Evolutionary conservation across 2,329 filamentous ascomycete species (phyloP).

Genomic region (Aspergillus niger): DNA sequence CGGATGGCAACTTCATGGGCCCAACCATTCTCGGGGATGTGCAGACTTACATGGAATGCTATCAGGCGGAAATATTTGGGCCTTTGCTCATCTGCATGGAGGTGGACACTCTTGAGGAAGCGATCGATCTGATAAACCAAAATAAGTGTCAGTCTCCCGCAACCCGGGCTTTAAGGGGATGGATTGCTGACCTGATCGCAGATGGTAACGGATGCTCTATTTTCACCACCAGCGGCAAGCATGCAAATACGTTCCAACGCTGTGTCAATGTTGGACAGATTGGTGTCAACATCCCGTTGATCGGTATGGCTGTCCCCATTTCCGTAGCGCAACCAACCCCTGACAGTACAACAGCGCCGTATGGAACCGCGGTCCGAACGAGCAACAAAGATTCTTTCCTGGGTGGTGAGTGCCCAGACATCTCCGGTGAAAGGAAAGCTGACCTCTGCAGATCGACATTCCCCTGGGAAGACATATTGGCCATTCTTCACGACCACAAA

Average conservation of each 20-base stretch:
- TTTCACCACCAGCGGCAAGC: constrained; percentile 36
- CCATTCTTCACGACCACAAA: constrained; percentile 29
- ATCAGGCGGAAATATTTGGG: constrained; percentile 41
- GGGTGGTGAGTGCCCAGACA: constrained; percentile 22
- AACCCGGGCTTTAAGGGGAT: not conserved
- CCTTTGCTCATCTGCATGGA: constrained; percentile 41
- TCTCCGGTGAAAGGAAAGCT: not conserved
- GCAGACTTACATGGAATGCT: constrained; percentile 40
- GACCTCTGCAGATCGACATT: constrained; percentile 20
- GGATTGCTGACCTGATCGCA: constrained; percentile 3
- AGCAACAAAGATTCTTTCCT: constrained; percentile 33
- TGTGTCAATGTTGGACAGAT: constrained; percentile 34
- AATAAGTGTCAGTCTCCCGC: constrained; percentile 22
- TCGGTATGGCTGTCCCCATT: constrained; percentile 19
- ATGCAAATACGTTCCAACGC: constrained; percentile 36
- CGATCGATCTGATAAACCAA: constrained; percentile 35
- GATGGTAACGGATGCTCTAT: constrained; percentile 42
- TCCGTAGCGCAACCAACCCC: constrained; percentile 2
- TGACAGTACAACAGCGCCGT: constrained; percentile 21
- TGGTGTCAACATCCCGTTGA: constrained; percentile 33
- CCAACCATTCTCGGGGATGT: constrained; percentile 41
- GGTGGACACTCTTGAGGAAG: constrained; percentile 38
- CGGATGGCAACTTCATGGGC: constrained; percentile 63
- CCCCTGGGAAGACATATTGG: constrained; percentile 28
- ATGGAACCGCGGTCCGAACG: constrained; percentile 26